Evolutionary conservation across 2,329 filamentous ascomycete genomes (phyloP), one percentile per base, ranked within the genome.

Genomic region (Nannizzia gypsea): DNA sequence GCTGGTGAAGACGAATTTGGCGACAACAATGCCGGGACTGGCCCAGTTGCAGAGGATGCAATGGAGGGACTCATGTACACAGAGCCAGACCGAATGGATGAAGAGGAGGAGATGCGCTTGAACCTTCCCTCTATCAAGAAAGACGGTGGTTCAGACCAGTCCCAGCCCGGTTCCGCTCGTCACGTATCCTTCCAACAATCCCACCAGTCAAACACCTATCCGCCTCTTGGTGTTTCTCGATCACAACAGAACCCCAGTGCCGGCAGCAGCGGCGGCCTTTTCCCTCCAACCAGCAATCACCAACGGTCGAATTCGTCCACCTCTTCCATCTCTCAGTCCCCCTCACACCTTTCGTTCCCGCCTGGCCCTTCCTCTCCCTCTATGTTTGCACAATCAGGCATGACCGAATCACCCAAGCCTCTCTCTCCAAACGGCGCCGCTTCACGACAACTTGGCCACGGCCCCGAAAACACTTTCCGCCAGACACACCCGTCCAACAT

Each of bases 351-450:
- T 65, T 70, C 73, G 8, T 76, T 75, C 64, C 71, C 75, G 20
- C 67, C 73, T 8, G 66, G 71, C 13, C 69, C 71, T 65, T 77
- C 72, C 17, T 78, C 76, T 61, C 76, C 77, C 54, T 81, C 80
- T 17, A 81, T 90, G 64, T 95, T 89, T 69, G 81, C 84, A 6
- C 85, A 90, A 64, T 81, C 82, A 58, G 81, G 77, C 61, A 88
- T 95, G 77, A 93, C 88, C 2, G 90, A 96, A 72, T 95, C 89
- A 65, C 90, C 90, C 0, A 95, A 91, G 69, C 87, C 90, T 3
- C 77, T 95, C 44, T 78, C 76, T 24, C 77, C 77, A n/a, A 76
- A 73, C 63, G 68, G 71, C 11, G 66, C 72, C 38, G 68, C 69
- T 28, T 72, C 73, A 46, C 73, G 74, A 44, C 73, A 75, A 61